phyloP scores from a whole-genome alignment of 148 eudicot genomes.

The Dysphania ambrosioides region DNA sequence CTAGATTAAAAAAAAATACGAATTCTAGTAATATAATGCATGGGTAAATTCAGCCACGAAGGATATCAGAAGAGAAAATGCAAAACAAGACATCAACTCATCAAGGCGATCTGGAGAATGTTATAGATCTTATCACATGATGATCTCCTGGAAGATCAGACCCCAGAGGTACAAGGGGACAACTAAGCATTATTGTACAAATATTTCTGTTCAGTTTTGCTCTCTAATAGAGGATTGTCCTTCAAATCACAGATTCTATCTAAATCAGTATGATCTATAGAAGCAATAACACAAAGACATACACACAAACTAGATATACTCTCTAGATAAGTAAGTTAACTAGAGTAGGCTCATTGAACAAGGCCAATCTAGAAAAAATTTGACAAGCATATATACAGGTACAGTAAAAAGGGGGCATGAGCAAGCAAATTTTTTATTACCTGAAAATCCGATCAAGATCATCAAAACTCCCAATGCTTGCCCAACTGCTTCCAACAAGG shows the following conservation, averaged over 20 bases:
- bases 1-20: no score
- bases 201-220: background rate
- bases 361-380: background rate
- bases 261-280: background rate
- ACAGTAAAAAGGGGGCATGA: background rate
- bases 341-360: background rate
- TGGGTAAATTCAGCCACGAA: background rate
- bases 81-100: no score
- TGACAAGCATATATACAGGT: background rate
- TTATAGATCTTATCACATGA: background rate
- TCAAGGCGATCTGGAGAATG: background rate
- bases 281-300: background rate
- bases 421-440: constrained; percentile 36
- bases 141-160: background rate
- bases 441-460: constrained; percentile 87
- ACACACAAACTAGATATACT: background rate
- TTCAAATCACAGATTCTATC: background rate
- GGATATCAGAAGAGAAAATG: background rate
- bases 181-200: background rate
- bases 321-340: no score
- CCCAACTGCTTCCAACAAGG: constrained; percentile 72
- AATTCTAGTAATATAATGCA: background rate
- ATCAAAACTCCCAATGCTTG: constrained; percentile 77
- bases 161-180: background rate
- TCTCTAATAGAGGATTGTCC: background rate